Evolutionary conservation across 805 yeast genomes (phyloP), one percentile per base, ranked within the genome.

Genomic region (Diddensiella transvaalensis): DNA sequence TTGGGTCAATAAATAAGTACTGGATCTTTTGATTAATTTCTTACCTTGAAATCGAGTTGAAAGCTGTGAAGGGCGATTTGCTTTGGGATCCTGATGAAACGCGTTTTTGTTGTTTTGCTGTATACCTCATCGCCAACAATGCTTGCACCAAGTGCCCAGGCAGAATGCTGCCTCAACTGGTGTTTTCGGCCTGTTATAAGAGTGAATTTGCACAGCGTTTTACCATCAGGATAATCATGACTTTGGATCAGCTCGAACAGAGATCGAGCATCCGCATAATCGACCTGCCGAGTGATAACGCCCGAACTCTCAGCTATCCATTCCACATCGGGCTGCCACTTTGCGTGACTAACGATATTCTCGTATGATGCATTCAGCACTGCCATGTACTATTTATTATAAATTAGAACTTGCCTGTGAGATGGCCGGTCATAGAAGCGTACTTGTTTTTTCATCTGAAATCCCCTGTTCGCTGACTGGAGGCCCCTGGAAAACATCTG

Each of bases 141-240:
- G 3, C 50, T 51, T 5, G 37, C 18, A 8, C 45, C 42, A 10
- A 54, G 37, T n/a, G 43, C 53, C 23, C 40, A 39, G n/a, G 41
- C 22, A 1, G 51, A 23, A 43, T 54, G 57, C 23, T 30, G 21
- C 22, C 59, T 36, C 5, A 55, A 38, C 37, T 55, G 59, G 22
- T 53, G 55, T 30, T 55, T 55, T 8, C 59, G 40, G 3, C 59
- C 59, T 2, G 59, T 55, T 6, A 48, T n/a, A 4, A 49, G 53
- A 17, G 46, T 38, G 40, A 51, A 53, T 3, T 19, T 19, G 29
- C 49, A 54, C 29, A 53, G 18, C 10, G 53, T 49, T 8, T 17
- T 24, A 11, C 24, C 18, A 1, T 32, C 24, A 6, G 13, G 22
- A 6, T 40, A 15, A 8, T n/a, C 15, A 17, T 17, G 18, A 15